A percentile compares a stretch with the other conserved stretches of the same genome.
Conservation (phyloP, 345 rosid species). For the Melaleuca alternifolia region DNA sequence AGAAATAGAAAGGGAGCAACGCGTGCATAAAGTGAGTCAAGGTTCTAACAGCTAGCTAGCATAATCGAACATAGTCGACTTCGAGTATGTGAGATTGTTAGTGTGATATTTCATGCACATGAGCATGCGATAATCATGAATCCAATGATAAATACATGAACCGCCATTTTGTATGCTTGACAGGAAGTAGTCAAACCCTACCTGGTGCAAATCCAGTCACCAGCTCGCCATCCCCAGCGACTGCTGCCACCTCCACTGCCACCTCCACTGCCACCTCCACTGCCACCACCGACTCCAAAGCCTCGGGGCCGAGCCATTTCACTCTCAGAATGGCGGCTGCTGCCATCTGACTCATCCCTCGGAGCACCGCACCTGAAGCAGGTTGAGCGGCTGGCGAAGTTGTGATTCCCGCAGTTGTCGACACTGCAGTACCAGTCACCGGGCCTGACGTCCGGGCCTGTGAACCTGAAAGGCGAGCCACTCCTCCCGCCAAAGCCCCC, state of each 20-base stretch:
- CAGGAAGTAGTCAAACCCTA: background rate
- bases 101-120: background rate
- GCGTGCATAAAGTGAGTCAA: background rate
- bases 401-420: constrained; percentile 77
- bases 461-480: constrained; percentile 55
- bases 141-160: background rate
- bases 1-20: background rate
- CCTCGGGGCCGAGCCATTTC: constrained; percentile 10
- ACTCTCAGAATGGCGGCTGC: constrained; percentile 20
- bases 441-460: constrained; percentile 88
- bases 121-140: background rate
- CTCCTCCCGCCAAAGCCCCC: constrained; percentile 37
- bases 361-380: constrained; percentile 85
- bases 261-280: constrained; percentile 16
- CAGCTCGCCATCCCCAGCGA: constrained; percentile 75
- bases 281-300: constrained; percentile 24
- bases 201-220: constrained; percentile 92
- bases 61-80: background rate
- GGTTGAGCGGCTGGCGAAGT: constrained; percentile 81
- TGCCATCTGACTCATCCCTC: constrained; percentile 38
- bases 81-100: background rate
- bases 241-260: constrained; percentile 15
- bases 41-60: background rate
- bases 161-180: background rate
- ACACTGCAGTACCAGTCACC: constrained; percentile 93